Percentiles rank a stretch among this genome's conserved stretches.
These are phyloP conservation scores for Aspergillus brunneoviolaceus DNA, from an alignment of 2,329 filamentous ascomycete genomes.

Conservation along the genomic window DNA sequence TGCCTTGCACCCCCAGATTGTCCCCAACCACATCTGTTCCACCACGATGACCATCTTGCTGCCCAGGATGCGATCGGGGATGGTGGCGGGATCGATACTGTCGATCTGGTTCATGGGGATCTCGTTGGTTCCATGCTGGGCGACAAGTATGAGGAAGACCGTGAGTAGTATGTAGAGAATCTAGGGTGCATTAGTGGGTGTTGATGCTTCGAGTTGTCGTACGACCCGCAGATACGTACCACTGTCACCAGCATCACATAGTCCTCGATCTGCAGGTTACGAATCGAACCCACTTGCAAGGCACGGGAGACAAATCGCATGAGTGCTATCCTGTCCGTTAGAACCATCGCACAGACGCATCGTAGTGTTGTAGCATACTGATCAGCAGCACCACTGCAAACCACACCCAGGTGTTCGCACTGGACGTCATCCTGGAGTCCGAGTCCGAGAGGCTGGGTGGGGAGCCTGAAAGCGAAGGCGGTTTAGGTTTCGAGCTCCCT, in stretches of 20 bases:
- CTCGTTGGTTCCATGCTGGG: conserved; percentile 48
- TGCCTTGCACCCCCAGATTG: conserved; percentile 55
- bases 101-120: conserved; percentile 38
- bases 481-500: neutral
- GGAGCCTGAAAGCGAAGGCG: neutral
- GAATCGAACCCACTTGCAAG: conserved; percentile 9
- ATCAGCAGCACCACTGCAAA: conserved; percentile 15
- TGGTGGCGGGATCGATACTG: conserved; percentile 48
- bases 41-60: conserved; percentile 56
- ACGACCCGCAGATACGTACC: neutral
- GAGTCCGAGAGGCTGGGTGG: neutral
- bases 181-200: conserved; percentile 7
- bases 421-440: neutral
- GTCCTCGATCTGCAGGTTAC: conserved; percentile 14
- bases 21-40: conserved; percentile 54
- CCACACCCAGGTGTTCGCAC: conserved; percentile 16
- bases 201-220: neutral
- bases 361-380: neutral
- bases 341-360: neutral
- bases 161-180: conserved; percentile 44
- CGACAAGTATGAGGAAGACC: conserved; percentile 46
- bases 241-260: conserved; percentile 10
- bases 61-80: conserved; percentile 48
- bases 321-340: conserved; percentile 4
- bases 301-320: conserved; percentile 15